These are phyloP conservation scores for Aspergillus sclerotialis DNA, from an alignment of 2,329 filamentous ascomycete species.

Conservation along the genomic window DNA sequence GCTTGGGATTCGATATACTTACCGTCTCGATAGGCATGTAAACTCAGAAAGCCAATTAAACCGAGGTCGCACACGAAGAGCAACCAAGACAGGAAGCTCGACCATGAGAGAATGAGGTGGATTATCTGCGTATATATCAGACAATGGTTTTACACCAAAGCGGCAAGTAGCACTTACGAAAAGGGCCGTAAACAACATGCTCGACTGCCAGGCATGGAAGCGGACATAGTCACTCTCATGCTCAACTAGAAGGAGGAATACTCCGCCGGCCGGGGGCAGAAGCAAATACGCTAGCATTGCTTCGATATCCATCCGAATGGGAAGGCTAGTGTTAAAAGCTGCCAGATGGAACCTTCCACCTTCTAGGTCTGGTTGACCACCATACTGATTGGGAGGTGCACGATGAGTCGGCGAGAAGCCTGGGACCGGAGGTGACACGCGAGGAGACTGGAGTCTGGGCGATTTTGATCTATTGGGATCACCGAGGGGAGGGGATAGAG, in stretches of 20 bases:
- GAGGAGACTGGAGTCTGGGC: slow-evolving; percentile 49
- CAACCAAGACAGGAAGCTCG: slow-evolving; percentile 73
- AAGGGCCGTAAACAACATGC: slow-evolving; percentile 67
- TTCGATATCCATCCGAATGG: slow-evolving; percentile 80
- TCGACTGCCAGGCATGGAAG: slow-evolving; percentile 95
- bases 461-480: slow-evolving; percentile 42
- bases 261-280: slow-evolving; percentile 77
- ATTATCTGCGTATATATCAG: slow-evolving; percentile 52
- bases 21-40: slow-evolving; percentile 79
- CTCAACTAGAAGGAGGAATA: slow-evolving; percentile 77
- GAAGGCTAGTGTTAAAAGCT: slow-evolving; percentile 81
- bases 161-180: slow-evolving; percentile 39
- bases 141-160: not conserved
- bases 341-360: slow-evolving; percentile 61
- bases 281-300: slow-evolving; percentile 82
- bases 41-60: slow-evolving; percentile 67
- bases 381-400: slow-evolving; percentile 34
- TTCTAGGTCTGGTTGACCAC: slow-evolving; percentile 32
- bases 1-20: slow-evolving; percentile 27
- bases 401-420: slow-evolving; percentile 37
- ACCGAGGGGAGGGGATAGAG: slow-evolving; percentile 63
- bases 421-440: slow-evolving; percentile 39
- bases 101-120: slow-evolving; percentile 84
- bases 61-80: slow-evolving; percentile 69
- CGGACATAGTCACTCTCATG: slow-evolving; percentile 95